phyloP scores from a whole-genome alignment of 495 filamentous ascomycete species.

The Penicillium soppii region DNA sequence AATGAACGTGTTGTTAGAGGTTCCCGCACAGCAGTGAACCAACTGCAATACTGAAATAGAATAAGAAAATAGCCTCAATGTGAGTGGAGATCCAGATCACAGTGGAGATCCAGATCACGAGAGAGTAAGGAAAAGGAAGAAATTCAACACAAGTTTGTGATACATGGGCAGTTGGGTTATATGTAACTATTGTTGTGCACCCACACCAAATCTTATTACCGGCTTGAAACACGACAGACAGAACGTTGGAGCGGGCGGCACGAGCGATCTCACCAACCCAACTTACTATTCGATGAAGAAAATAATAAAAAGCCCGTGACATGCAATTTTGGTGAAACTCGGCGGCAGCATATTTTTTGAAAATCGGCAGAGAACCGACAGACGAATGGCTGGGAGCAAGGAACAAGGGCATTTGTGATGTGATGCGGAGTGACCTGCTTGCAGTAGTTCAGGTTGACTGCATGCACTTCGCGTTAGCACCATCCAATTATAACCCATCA shows the following conservation, averaged over 20 bases:
- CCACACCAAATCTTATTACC: background rate
- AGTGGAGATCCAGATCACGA: background rate
- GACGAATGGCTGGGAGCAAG: conserved; percentile 41
- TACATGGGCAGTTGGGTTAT: conserved; percentile 1
- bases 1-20: background rate
- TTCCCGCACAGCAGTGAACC: background rate
- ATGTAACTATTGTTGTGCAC: conserved; percentile 1
- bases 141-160: background rate
- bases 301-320: conserved; percentile 1
- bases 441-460: conserved; percentile 12
- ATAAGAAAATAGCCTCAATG: background rate
- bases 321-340: conserved; percentile 17
- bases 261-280: conserved; percentile 1
- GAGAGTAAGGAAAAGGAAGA: background rate
- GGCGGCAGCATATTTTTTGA: conserved; percentile 1
- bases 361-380: background rate
- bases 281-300: background rate
- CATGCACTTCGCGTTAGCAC: background rate
- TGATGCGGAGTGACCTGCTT: conserved; percentile 19
- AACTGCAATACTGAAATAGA: background rate
- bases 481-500: conserved; percentile 3
- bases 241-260: background rate
- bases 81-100: background rate
- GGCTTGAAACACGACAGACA: conserved; percentile 14
- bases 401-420: conserved; percentile 51